Base-by-base conservation (phyloP, 2,329 filamentous ascomycete species). In the Nannizziopsis barbatae region DNA sequence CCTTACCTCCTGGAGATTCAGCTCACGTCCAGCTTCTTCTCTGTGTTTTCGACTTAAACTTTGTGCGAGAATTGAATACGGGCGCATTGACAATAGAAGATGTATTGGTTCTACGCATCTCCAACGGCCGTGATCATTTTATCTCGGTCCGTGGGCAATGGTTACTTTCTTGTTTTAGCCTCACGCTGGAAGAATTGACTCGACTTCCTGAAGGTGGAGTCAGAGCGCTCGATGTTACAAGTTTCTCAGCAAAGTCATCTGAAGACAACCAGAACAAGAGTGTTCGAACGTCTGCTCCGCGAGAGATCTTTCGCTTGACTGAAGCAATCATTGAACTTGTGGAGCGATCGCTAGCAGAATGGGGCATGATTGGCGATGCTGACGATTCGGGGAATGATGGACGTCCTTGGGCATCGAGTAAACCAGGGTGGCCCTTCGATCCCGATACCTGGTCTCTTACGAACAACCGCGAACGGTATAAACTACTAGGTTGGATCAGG, bases 61-160 rank as follows among this genome's bases (percentile, higher is more conserved):
- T 83, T 14, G 79, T 86, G 0, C 79, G 77, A 14, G 69, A 74
- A 1, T 73, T 98, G 33, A 96, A 96, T 56, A 74, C 83, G 47
- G 79, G 77, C 12, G 71, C 73, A 1, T 62, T 71, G 3, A 71
- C 70, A 6, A 70, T 98, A 0, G 90, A 96, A 53, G 88, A 96
- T 55, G 81, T 98, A 2, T 72, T 98, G 6, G 83, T 98, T 1
- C 73, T 98, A 7, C 81, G 88, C 0, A 85, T 98, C 4, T 75
- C 80, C 9, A 79, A 83, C 45, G 93, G 93, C 0, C 77, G 88
- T 42, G 92, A 98, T 58, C 85, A 96, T 61, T 98, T 98, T 61
- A 79, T 98, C 35, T 83, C 88, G 0, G 73, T 95, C 0, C 80
- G 77, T 18, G 92, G 78, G 0, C 71, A 68, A 1, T 98, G 92